Percentiles rank a stretch among this genome's conserved stretches.
Conservation (phyloP, 176 grass and related monocot species). For the Musa acuminata region DNA sequence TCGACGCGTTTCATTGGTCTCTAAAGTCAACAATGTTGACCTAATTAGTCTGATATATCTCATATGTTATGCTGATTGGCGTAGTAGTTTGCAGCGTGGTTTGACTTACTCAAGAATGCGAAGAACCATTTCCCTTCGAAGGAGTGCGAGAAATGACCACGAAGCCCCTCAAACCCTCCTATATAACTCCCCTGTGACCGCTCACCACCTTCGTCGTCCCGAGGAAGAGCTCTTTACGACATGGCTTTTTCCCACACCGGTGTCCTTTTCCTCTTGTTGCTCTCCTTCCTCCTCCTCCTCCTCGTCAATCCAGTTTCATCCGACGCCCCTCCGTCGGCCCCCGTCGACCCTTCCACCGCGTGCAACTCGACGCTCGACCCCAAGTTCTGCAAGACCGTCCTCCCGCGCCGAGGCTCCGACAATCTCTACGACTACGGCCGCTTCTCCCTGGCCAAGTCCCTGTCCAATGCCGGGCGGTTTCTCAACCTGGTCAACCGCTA, state of each 20-base stretch:
- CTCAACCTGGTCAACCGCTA: conserved; percentile 41
- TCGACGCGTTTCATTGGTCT: background rate
- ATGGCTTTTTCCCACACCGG: background rate
- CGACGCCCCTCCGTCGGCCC: conserved; percentile 27
- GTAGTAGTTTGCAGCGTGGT: no score
- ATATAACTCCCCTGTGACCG: background rate
- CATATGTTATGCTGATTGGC: no score
- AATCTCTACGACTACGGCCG: conserved; percentile 72
- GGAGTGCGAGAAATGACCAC: background rate
- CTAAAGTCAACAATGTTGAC: background rate
- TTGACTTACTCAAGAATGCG: background rate
- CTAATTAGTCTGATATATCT: background rate
- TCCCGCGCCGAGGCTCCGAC: conserved; percentile 31
- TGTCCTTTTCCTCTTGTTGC: background rate
- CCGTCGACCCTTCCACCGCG: conserved; percentile 34
- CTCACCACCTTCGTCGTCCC: background rate
- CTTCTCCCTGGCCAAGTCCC: conserved; percentile 62
- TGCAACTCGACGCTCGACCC: conserved; percentile 61
- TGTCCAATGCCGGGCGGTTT: conserved; percentile 45
- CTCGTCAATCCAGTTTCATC: conserved; percentile 3
- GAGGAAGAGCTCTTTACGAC: no score
- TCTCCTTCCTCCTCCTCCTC: background rate
- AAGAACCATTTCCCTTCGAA: background rate
- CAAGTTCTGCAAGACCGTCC: conserved; percentile 49
- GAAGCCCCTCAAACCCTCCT: background rate